Evolutionary conservation across 768 basidiomycete species (phyloP).

Genomic region (Tylopilus sp.): DNA sequence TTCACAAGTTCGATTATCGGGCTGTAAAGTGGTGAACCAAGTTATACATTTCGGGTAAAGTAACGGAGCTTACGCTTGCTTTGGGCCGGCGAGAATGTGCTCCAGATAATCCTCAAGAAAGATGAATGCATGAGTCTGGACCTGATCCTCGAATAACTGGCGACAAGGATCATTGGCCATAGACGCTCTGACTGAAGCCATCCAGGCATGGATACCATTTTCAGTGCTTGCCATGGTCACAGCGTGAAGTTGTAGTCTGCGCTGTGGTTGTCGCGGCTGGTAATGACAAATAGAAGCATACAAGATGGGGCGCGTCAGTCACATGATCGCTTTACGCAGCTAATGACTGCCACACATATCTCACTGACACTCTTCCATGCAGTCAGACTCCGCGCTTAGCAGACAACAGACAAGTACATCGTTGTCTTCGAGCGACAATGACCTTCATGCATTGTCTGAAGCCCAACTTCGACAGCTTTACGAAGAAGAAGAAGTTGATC

Average conservation of each 20-base stretch:
- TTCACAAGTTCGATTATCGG: conserved; percentile 78
- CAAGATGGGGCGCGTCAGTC: conserved; percentile 25
- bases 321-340: conserved; percentile 19
- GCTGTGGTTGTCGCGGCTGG: conserved; percentile 1
- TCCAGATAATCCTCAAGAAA: conserved; percentile 80
- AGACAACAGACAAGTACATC: neutral
- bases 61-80: conserved; percentile 52
- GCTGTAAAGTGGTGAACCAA: conserved; percentile 33
- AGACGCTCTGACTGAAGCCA: conserved; percentile 57
- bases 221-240: conserved; percentile 11
- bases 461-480: conserved; percentile 53
- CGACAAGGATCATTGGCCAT: conserved; percentile 75
- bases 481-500: conserved; percentile 61
- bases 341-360: neutral
- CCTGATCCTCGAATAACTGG: conserved; percentile 66
- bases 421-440: neutral
- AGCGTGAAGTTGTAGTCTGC: neutral
- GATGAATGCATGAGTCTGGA: conserved; percentile 71
- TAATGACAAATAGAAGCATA: conserved; percentile 18
- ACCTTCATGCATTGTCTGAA: conserved; percentile 41
- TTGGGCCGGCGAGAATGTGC: conserved; percentile 60
- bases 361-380: conserved; percentile 8
- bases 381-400: neutral
- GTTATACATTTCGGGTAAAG: neutral
- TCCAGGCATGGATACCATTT: conserved; percentile 65